Base-by-base conservation (phyloP, 2,329 filamentous ascomycete species). In the Colletotrichum spinosum region DNA sequence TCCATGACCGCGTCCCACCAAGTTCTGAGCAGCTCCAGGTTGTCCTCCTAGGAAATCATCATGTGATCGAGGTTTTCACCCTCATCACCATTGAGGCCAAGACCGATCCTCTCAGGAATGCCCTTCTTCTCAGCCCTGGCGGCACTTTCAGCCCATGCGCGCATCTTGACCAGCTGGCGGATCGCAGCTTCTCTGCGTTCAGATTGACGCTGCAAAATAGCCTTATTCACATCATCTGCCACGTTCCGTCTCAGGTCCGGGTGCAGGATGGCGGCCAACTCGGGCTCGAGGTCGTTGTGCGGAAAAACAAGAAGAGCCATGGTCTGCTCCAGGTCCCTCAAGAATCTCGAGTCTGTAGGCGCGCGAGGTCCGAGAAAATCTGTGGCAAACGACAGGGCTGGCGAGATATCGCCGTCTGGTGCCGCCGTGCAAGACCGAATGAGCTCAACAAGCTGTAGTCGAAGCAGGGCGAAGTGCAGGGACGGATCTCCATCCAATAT, bases 221-320 rank as follows among this genome's bases (percentile, higher is more conserved):
- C 93, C 77, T 94, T 90, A 75, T 99, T 99, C 58, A 99, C 96
- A 70, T 87, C 86, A 67, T 90, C 90, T 5, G 96, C 96, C n/a
- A 97, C 94, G 48, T 90, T 88, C 70, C 90, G 88, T 67, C 96
- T 89, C 49, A 98, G 84, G 52, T 89, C 86, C 2, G 94, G 92
- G 70, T 97, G 87, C 15, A 99, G 82, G 35, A 99, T 83, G 51
- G 88, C 88, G 42, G 90, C 89, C 38, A 97, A 83, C 53, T 92
- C 88, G 2, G 92, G 89, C 49, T 92, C 88, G 42, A 97, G 85
- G 56, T 88, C 90, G 57, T 96, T 92, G n/a, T 88, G 86, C 1
- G 93, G 90, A 71, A 97, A 97, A 48, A 99, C 91, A 44, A 99
- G 83, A 45, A 99, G 85, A 0, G 93, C 91, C 90, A 99, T 97